These are phyloP conservation scores for Ogataea haglerorum DNA, from an alignment of 805 yeast genomes.

Conservation along the genomic window DNA sequence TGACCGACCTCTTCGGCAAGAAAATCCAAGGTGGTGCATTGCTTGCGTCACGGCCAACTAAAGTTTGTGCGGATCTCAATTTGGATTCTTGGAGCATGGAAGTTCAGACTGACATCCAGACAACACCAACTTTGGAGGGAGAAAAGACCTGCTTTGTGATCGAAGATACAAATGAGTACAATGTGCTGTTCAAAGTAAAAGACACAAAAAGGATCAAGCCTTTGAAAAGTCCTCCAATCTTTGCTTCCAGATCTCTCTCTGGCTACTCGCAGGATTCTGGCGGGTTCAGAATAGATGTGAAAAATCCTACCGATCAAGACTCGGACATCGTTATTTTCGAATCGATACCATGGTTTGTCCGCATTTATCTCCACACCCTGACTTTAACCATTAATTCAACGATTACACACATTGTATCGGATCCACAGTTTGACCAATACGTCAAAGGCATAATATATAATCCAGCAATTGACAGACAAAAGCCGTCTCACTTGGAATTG, in stretches of 20 bases:
- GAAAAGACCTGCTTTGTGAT: conserved; percentile 25
- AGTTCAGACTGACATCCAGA: conserved; percentile 11
- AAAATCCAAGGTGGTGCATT: conserved; percentile 61
- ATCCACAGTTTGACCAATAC: conserved; percentile 32
- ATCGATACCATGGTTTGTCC: conserved; percentile 89
- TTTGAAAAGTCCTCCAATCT: conserved; percentile 53
- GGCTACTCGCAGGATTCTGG: conserved; percentile 92
- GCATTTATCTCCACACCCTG: conserved; percentile 73
- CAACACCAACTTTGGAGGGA: not conserved
- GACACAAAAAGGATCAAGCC: conserved; percentile 44
- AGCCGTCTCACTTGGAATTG: conserved; percentile 83
- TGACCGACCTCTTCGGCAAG: conserved; percentile 70
- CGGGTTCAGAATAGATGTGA: conserved; percentile 74
- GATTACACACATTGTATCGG: conserved; percentile 19
- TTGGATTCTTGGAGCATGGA: conserved; percentile 42
- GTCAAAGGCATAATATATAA: conserved; percentile 56
- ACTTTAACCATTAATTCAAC: conserved; percentile 32
- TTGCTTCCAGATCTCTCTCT: conserved; percentile 79
- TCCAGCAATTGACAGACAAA: conserved; percentile 75
- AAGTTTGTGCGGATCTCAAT: conserved; percentile 41
- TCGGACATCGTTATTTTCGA: conserved; percentile 66
- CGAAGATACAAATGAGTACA: conserved; percentile 25
- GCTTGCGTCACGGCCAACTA: conserved; percentile 43
- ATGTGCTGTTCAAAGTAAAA: conserved; percentile 41
- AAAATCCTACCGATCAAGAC: conserved; percentile 55